Evolutionary conservation across 1,284 basidiomycete species (phyloP).

Genomic region (Papiliotrema terrestris): DNA sequence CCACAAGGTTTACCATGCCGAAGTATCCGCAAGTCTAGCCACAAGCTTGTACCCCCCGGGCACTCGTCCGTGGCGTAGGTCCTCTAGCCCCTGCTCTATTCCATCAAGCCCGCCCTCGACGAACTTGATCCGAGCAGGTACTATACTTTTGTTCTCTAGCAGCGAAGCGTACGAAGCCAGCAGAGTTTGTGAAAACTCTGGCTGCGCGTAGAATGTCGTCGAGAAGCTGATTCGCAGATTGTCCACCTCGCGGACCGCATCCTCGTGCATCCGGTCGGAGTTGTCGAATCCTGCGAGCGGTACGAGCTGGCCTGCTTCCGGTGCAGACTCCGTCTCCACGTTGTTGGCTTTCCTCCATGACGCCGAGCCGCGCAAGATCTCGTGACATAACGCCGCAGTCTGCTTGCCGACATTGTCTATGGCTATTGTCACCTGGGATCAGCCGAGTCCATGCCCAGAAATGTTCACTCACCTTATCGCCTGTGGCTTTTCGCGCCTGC

Average conservation of each 20-base stretch:
- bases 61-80: conserved; percentile 30
- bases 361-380: conserved; percentile 33
- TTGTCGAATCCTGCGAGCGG: conserved; percentile 31
- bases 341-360: conserved; percentile 19
- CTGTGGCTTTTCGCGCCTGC: conserved; percentile 25
- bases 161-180: conserved; percentile 30
- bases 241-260: conserved; percentile 26
- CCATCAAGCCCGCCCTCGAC: conserved; percentile 32
- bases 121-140: conserved; percentile 38
- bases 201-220: conserved; percentile 26
- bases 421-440: conserved; percentile 15
- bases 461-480: conserved; percentile 34
- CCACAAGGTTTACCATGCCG: not conserved
- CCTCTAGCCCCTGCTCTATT: conserved; percentile 20
- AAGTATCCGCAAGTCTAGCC: conserved; percentile 14
- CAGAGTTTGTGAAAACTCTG: conserved; percentile 30
- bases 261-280: conserved; percentile 1
- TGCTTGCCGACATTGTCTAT: conserved; percentile 24
- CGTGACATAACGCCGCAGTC: conserved; percentile 22
- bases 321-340: conserved; percentile 1
- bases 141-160: conserved; percentile 28
- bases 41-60: conserved; percentile 25
- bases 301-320: conserved; percentile 7
- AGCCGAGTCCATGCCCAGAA: conserved; percentile 17
- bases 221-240: conserved; percentile 22